Evolutionary conservation across 345 rosid genomes (phyloP).

Genomic region (Pugionium dolabratum): DNA sequence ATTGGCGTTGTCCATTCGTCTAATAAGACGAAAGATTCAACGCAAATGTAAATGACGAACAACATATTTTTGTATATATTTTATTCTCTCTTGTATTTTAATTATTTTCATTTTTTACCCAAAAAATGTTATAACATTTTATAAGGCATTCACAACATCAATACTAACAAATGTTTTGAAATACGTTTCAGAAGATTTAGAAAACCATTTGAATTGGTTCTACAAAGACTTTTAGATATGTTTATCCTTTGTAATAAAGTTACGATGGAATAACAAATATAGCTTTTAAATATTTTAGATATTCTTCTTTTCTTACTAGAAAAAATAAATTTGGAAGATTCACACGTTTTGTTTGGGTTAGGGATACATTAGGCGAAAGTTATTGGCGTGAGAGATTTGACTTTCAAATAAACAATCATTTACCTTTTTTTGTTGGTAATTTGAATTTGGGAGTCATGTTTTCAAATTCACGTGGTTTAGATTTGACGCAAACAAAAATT

Average conservation of each 20-base stretch:
- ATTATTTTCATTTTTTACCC: not conserved
- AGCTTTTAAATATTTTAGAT: not conserved
- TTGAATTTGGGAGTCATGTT: slow-evolving; percentile 8
- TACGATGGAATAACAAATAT: not conserved
- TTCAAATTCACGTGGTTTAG: not conserved
- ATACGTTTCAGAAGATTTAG: not conserved
- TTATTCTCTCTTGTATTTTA: not conserved
- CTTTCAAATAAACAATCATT: slow-evolving; percentile 3
- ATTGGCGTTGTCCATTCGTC: slow-evolving; percentile 3
- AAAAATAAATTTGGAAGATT: not conserved
- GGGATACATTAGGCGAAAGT: not conserved
- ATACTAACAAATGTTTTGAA: not conserved
- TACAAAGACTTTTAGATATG: not conserved
- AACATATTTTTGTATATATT: slow-evolving; percentile 5
- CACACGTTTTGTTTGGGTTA: slow-evolving; percentile 16
- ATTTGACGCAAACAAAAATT: not conserved
- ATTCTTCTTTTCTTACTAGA: too few relatives aligned
- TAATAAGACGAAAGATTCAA: slow-evolving; percentile 6
- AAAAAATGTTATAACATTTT: not conserved
- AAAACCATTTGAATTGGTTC: not conserved
- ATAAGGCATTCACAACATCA: not conserved
- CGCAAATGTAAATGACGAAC: slow-evolving; percentile 12
- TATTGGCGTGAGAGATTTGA: slow-evolving; percentile 8
- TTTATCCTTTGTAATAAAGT: not conserved
- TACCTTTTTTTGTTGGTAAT: not conserved